phyloP scores from a whole-genome alignment of 1,284 basidiomycete species.

The Austroboletus novae-zelandiae region DNA sequence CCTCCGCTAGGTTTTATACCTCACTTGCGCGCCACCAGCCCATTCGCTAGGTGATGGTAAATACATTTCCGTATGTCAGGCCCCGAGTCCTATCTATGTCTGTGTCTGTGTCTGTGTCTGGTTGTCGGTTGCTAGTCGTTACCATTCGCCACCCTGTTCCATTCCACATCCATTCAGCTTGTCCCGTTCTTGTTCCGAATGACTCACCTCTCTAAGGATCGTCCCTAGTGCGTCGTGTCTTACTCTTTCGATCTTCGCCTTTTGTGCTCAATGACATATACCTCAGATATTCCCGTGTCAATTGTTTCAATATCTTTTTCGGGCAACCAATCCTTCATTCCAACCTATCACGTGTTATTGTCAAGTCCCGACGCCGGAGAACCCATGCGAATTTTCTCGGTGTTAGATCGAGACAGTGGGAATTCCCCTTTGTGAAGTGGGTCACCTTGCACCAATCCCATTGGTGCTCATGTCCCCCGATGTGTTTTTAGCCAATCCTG shows the following conservation, averaged over 20 bases:
- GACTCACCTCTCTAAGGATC: background rate
- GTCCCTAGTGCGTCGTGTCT: conserved; percentile 2
- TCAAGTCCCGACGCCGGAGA: background rate
- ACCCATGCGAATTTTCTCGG: conserved; percentile 1
- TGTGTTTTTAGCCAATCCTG: conserved; percentile 7
- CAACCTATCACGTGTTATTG: background rate
- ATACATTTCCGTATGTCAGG: background rate
- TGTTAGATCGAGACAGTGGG: conserved; percentile 1
- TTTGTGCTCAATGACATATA: conserved; percentile 1
- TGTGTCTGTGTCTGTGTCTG: no score
- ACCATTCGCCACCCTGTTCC: background rate
- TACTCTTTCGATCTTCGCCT: background rate
- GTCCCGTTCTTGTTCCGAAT: conserved; percentile 15
- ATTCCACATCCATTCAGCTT: background rate
- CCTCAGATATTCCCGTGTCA: background rate
- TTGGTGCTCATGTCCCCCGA: conserved; percentile 1
- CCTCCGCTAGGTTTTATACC: background rate
- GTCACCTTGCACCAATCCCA: background rate
- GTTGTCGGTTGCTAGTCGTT: background rate
- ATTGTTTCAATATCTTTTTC: conserved; percentile 15
- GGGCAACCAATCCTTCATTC: background rate
- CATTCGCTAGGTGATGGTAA: background rate
- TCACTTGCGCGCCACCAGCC: conserved; percentile 7
- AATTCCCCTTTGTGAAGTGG: conserved; percentile 6
- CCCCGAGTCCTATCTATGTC: no score